Conservation (phyloP, 1,284 basidiomycete species). For the Lentinula novae-zelandiae region DNA sequence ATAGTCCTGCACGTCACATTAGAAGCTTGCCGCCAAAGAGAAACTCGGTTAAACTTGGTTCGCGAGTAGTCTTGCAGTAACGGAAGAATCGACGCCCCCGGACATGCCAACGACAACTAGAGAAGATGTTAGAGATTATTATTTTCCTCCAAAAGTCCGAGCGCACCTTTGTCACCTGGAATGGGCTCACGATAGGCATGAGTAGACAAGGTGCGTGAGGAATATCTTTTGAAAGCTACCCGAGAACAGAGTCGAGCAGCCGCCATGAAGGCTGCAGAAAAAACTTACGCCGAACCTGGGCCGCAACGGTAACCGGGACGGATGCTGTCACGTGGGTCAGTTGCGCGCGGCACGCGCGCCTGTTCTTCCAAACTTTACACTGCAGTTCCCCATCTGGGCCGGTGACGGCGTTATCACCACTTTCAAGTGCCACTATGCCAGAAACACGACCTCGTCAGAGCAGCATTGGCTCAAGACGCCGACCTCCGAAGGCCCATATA, state of each 20-base stretch:
- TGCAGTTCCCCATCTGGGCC: not conserved
- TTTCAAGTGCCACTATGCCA: slow-evolving; percentile 5
- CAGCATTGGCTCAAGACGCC: slow-evolving; percentile 35
- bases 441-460: slow-evolving; percentile 32
- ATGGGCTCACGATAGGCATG: slow-evolving; percentile 25
- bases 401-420: not conserved
- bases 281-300: not conserved
- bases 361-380: not conserved
- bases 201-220: not conserved
- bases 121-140: not conserved
- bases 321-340: not conserved
- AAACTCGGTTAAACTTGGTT: slow-evolving; percentile 43
- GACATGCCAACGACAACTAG: slow-evolving; percentile 91
- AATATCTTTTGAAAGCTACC: not conserved
- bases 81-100: slow-evolving; percentile 94
- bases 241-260: not conserved
- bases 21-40: not conserved
- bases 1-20: slow-evolving; percentile 49
- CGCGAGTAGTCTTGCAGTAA: slow-evolving; percentile 72
- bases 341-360: not conserved
- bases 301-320: not conserved
- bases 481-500: slow-evolving; percentile 55
- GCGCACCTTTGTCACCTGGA: slow-evolving; percentile 52
- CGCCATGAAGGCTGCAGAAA: not conserved
- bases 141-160: not conserved